Percentiles rank a stretch among this genome's conserved stretches.
Evolutionary conservation across 139 green algal genomes (phyloP).

Genomic region (Limnomonas spitsbergensis): DNA sequence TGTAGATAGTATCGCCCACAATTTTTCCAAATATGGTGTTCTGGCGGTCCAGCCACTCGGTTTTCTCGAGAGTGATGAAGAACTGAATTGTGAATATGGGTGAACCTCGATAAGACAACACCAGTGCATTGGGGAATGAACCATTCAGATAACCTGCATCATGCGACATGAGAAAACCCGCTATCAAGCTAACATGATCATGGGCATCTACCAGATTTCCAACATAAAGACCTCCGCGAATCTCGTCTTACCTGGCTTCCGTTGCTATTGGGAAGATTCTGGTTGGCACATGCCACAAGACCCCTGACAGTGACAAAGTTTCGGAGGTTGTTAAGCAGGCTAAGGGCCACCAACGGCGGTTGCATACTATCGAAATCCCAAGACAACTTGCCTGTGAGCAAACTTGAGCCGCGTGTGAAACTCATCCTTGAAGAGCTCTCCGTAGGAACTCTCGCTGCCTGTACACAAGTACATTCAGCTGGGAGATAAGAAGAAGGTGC

Average conservation of each 20-base stretch:
- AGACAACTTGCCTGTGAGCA: constrained; percentile 55
- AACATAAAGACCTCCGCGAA: no score
- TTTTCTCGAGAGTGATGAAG: constrained; percentile 84
- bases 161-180: no score
- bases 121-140: no score
- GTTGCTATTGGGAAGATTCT: constrained; percentile 85
- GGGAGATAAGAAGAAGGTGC: no score
- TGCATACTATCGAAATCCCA: background rate
- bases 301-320: constrained; percentile 54
- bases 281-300: constrained; percentile 91
- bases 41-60: constrained; percentile 78
- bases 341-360: no score
- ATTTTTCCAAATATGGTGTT: constrained; percentile 92
- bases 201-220: no score
- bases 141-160: no score
- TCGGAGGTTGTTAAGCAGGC: no score
- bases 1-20: constrained; percentile 90
- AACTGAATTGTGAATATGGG: constrained; percentile 61
- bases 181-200: no score
- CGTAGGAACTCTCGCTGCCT: constrained; percentile 76
- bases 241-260: constrained; percentile 29
- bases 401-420: constrained; percentile 91
- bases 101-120: background rate
- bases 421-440: constrained; percentile 79
- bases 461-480: no score